Percentiles rank a stretch among this genome's conserved stretches.
Evolutionary conservation across 345 rosid species (phyloP).

Genomic region (Boechera divaricarpa): DNA sequence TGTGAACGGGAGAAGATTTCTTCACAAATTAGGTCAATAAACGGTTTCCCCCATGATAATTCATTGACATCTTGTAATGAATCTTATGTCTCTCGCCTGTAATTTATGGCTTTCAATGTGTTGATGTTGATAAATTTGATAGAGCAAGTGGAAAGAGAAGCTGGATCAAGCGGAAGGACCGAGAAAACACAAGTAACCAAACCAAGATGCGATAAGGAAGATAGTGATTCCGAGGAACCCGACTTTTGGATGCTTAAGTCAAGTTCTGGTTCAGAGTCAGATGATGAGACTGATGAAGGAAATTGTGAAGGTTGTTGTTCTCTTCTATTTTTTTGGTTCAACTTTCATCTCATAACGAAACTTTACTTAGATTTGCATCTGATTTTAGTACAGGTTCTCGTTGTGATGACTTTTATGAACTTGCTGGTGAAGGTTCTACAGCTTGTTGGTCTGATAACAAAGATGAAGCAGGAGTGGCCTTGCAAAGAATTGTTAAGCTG

Average conservation of each 20-base stretch:
- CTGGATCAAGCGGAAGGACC: conserved; percentile 41
- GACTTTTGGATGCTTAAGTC: conserved; percentile 89
- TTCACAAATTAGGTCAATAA: conserved; percentile 71
- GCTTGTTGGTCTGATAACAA: no score
- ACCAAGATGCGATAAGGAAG: conserved; percentile 46
- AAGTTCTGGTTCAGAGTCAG: conserved; percentile 73
- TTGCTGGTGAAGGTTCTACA: no score
- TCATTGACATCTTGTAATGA: conserved; percentile 5
- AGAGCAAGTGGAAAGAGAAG: no score
- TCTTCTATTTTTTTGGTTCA: not conserved
- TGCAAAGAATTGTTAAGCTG: no score
- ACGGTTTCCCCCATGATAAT: not conserved
- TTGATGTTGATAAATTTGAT: no score
- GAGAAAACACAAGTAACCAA: conserved; percentile 36
- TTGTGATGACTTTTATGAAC: conserved; percentile 25
- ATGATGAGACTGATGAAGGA: conserved; percentile 56
- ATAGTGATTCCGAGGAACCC: conserved; percentile 59
- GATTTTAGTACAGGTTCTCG: conserved; percentile 33
- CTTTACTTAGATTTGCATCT: conserved; percentile 11
- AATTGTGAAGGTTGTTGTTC: conserved; percentile 50
- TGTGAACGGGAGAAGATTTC: conserved; percentile 79
- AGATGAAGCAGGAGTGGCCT: no score
- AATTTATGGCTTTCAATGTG: conserved; percentile 8
- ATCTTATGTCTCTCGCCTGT: not conserved
- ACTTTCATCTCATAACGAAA: not conserved